Evolutionary conservation across 2,329 filamentous ascomycete genomes (phyloP).

Genomic region (Botrytis paeoniae): DNA sequence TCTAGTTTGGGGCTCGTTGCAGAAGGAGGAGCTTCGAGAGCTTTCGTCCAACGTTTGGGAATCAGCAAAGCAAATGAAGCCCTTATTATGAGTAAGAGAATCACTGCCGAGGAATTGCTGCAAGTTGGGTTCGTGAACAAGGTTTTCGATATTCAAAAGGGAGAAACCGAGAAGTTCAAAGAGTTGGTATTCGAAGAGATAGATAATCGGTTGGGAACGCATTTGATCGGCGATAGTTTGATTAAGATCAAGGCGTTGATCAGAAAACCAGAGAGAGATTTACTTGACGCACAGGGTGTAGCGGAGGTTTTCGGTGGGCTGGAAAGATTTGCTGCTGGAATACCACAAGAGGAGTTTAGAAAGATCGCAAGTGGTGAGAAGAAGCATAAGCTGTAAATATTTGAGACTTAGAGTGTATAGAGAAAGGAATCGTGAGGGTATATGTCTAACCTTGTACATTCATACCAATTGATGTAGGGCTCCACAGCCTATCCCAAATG

Average conservation of each 20-base stretch:
- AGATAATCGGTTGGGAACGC: slow-evolving; percentile 72
- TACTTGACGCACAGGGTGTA: slow-evolving; percentile 73
- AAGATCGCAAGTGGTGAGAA: slow-evolving; percentile 86
- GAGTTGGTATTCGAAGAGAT: slow-evolving; percentile 73
- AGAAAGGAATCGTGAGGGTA: slow-evolving; percentile 2
- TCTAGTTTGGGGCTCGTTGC: slow-evolving; percentile 84
- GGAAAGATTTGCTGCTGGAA: slow-evolving; percentile 61
- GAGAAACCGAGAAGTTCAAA: slow-evolving; percentile 67
- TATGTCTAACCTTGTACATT: slow-evolving; percentile 3
- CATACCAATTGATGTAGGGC: not conserved
- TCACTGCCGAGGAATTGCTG: slow-evolving; percentile 70
- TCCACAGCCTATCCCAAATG: not conserved
- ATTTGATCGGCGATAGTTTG: slow-evolving; percentile 77
- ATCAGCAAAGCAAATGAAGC: slow-evolving; percentile 85
- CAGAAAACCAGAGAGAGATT: slow-evolving; percentile 66
- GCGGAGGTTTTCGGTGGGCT: slow-evolving; percentile 83
- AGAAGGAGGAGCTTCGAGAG: slow-evolving; percentile 78
- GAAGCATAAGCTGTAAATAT: slow-evolving; percentile 77
- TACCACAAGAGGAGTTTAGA: slow-evolving; percentile 85
- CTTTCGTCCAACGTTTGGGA: slow-evolving; percentile 77
- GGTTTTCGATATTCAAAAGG: slow-evolving; percentile 61
- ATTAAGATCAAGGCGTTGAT: slow-evolving; percentile 83
- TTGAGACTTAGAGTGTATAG: slow-evolving; percentile 10
- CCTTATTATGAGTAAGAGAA: slow-evolving; percentile 81
- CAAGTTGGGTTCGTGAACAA: slow-evolving; percentile 81